Conservation (phyloP, 768 basidiomycete species). For the Cyclocybe cylindracea region DNA sequence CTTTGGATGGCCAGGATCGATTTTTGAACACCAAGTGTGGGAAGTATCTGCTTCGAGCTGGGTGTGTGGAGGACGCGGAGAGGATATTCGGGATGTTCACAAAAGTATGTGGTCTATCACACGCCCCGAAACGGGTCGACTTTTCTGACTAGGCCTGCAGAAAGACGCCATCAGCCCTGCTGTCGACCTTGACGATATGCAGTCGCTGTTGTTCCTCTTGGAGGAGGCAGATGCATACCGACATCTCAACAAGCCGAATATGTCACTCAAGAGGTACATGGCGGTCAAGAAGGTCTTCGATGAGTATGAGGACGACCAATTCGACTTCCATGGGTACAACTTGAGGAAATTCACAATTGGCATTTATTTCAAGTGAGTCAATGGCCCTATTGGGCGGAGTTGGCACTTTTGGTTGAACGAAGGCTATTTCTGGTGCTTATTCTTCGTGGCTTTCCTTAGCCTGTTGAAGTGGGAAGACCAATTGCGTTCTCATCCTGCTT, state of each 20-base stretch:
- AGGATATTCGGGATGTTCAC: conserved; percentile 85
- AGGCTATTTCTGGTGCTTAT: background rate
- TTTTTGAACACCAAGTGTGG: conserved; percentile 93
- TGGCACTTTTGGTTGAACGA: background rate
- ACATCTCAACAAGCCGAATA: conserved; percentile 61
- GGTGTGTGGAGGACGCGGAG: conserved; percentile 74
- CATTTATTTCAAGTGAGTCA: conserved; percentile 78
- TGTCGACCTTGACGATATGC: conserved; percentile 92
- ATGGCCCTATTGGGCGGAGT: background rate
- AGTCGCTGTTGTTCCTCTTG: conserved; percentile 82
- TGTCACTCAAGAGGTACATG: conserved; percentile 86
- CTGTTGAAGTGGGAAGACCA: conserved; percentile 82
- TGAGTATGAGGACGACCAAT: background rate
- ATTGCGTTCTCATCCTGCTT: conserved; percentile 75
- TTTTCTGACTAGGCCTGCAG: conserved; percentile 36
- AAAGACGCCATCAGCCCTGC: conserved; percentile 81
- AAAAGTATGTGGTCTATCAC: conserved; percentile 55
- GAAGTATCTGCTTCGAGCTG: conserved; percentile 87
- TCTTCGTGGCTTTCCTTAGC: conserved; percentile 34
- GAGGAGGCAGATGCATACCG: conserved; percentile 80
- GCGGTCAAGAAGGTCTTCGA: conserved; percentile 66
- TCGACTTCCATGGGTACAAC: background rate
- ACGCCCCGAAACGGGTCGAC: background rate
- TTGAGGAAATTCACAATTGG: conserved; percentile 45
- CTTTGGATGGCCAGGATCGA: conserved; percentile 91